Base-by-base conservation (phyloP, 225 moss, liverwort and hornwort genomes). In the Physcomitrellopsis africana region DNA sequence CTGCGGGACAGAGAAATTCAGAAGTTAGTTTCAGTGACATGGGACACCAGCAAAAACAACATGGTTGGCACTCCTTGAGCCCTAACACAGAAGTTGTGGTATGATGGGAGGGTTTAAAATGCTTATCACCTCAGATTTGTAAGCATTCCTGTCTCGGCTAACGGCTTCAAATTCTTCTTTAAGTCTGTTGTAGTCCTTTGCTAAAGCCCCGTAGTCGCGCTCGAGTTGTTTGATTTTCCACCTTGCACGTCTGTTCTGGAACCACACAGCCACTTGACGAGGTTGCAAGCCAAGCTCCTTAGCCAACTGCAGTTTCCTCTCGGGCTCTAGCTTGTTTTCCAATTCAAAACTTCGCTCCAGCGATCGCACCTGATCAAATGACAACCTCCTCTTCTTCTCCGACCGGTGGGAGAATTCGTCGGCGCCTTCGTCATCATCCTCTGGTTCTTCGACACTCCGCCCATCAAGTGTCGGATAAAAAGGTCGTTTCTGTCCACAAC, bases 171-270 rank as follows among this genome's bases (percentile, higher is more conserved):
- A 84, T 53, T 91, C 94, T 4, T 82, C 74, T 64, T 94, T 92
- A 17, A 97, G 86, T 15, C 84, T 74, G 56, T 92, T 87, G 74
- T 91, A 91, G 37, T 97, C 96, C 77, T 81, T 62, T 51, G 91
- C 85, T 24, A 97, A 88, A 9, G 91, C 69, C 76, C 94, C 96
- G 72, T 87, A 97, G 82, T 94, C 96, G 17, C 92, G 91, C 84
- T 97, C 96, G 9, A 97, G 82, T 72, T 97, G 96, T 85, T 97
- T 97, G 54, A 90, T 97, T 75, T 94, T 97, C 94, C 94, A 97
- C 43, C 96, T 78, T 7, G 96, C 96, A 11, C 96, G 92, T 11
- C 96, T 83, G 69, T 97, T 97, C 77, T 97, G 96, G 80, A 94
- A 97, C 96, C 96, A 97, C 41, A 97, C 96, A 9, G 96, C 96